Evolutionary conservation across 768 basidiomycete genomes (phyloP), one percentile per base, ranked within the genome.

Genomic region (Rhodotorula toruloides): DNA sequence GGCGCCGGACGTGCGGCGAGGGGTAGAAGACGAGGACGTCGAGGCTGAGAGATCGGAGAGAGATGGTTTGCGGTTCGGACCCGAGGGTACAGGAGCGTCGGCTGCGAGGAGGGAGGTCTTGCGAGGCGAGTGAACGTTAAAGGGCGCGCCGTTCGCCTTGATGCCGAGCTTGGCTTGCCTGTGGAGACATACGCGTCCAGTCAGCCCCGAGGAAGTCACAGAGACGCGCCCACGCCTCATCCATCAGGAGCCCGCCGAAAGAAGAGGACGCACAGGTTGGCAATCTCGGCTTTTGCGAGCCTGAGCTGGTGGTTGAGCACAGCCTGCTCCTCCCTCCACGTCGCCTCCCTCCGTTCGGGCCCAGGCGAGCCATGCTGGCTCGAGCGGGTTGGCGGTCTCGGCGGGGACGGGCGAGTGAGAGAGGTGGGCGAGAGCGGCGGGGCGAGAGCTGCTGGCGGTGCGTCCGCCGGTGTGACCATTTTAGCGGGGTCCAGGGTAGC

Each of bases 111-210:
- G 40, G 47, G 54, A 25, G n/a, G 31, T 40, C 43, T 64, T 56
- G n/a, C 70, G 65, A 6, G 66, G 61, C 25, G 66, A 67, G n/a
- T 50, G 54, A 13, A 62, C 43, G 46, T 56, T 60, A 63, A 71
- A 71, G 4, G 70, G 62, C 3, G 50, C 69, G 13, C 44, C 27
- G 52, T 58, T 54, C 7, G n/a, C 14, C n/a, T 60, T 49, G 3
- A 58, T 21, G 21, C 70, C 70, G 50, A 71, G 59, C 25, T 65
- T 71, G 25, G 34, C 34, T 54, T 64, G 65, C 2, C 66, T 57
- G 54, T 36, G 22, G 31, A 6, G n/a, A 3, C 8, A 11, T 22
- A 12, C 5, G 21, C 1, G 9, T 49, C 11, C 36, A 22, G n/a
- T 22, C 19, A 12, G 44, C 49, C 16, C 4, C 32, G 32, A 13